Conservation (phyloP, 306 rosid genomes). For the Comarum palustre region DNA sequence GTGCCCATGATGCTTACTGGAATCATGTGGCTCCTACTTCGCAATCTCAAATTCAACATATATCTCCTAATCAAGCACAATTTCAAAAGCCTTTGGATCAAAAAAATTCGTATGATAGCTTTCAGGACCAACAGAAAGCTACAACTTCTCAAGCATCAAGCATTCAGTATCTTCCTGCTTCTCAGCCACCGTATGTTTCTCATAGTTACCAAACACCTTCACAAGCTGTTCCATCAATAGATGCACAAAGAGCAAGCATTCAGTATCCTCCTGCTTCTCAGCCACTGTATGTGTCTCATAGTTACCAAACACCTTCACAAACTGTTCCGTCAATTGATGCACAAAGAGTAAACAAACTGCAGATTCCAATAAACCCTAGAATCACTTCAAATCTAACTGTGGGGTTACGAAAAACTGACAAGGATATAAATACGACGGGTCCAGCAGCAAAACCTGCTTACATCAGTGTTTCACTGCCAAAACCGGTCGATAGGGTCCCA, state of each 20-base stretch:
- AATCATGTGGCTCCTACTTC: slow-evolving; percentile 66
- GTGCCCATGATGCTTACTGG: slow-evolving; percentile 91
- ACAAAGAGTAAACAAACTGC: slow-evolving; percentile 65
- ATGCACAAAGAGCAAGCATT: slow-evolving; percentile 53
- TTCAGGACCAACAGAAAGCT: slow-evolving; percentile 80
- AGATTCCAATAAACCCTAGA: slow-evolving; percentile 97
- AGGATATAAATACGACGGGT: slow-evolving; percentile 52
- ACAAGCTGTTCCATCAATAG: slow-evolving; percentile 47
- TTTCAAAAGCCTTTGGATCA: slow-evolving; percentile 79
- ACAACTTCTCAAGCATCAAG: slow-evolving; percentile 51
- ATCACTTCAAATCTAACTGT: slow-evolving; percentile 70
- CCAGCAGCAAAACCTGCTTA: slow-evolving; percentile 73
- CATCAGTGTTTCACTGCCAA: slow-evolving; percentile 70
- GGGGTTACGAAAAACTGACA: slow-evolving; percentile 59
- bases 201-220: slow-evolving; percentile 37
- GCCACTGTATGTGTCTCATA: slow-evolving; percentile 40
- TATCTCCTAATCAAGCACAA: slow-evolving; percentile 67
- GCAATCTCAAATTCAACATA: slow-evolving; percentile 73
- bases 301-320: slow-evolving; percentile 41
- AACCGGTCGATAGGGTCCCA: slow-evolving; percentile 50
- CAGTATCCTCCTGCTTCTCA: slow-evolving; percentile 67
- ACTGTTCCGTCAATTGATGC: slow-evolving; percentile 48
- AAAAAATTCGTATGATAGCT: slow-evolving; percentile 79
- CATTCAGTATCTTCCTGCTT: slow-evolving; percentile 61
- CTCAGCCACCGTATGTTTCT: slow-evolving; percentile 47